phyloP scores from a whole-genome alignment of 2,329 filamentous ascomycete species.

The Paecilomyces niveus region DNA sequence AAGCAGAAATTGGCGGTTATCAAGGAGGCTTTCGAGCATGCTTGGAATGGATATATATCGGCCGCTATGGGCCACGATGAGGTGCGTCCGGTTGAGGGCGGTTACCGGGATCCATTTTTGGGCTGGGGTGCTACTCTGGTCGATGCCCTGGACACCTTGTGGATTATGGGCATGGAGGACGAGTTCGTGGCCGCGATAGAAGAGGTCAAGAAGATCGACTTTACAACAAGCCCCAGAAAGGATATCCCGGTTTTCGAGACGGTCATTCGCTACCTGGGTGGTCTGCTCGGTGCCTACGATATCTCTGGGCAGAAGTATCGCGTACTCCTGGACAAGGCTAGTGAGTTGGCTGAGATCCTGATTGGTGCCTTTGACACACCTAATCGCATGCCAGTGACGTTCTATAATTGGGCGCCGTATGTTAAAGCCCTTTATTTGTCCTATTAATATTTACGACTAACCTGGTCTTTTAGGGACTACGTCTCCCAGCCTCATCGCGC shows the following conservation, averaged over 20 bases:
- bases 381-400: constrained; percentile 82
- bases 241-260: constrained; percentile 91
- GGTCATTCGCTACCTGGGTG: constrained; percentile 83
- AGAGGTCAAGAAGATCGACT: constrained; percentile 68
- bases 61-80: constrained; percentile 85
- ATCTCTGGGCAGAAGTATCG: constrained; percentile 64
- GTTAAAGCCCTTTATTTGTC: constrained; percentile 13
- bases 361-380: constrained; percentile 85
- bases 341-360: constrained; percentile 71
- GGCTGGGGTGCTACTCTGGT: constrained; percentile 86
- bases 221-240: constrained; percentile 59
- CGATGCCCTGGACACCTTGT: constrained; percentile 74
- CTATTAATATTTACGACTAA: constrained; percentile 8
- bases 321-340: constrained; percentile 67
- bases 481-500: constrained; percentile 60
- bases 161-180: constrained; percentile 73
- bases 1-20: constrained; percentile 59
- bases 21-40: constrained; percentile 65
- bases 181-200: constrained; percentile 74
- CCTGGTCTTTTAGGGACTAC: constrained; percentile 32
- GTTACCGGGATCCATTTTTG: constrained; percentile 72
- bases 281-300: constrained; percentile 79
- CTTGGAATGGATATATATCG: constrained; percentile 75
- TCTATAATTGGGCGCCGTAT: constrained; percentile 68
- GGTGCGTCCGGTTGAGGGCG: constrained; percentile 63